phyloP scores from a whole-genome alignment of 345 rosid species.

The Sisymbrium altissimum region DNA sequence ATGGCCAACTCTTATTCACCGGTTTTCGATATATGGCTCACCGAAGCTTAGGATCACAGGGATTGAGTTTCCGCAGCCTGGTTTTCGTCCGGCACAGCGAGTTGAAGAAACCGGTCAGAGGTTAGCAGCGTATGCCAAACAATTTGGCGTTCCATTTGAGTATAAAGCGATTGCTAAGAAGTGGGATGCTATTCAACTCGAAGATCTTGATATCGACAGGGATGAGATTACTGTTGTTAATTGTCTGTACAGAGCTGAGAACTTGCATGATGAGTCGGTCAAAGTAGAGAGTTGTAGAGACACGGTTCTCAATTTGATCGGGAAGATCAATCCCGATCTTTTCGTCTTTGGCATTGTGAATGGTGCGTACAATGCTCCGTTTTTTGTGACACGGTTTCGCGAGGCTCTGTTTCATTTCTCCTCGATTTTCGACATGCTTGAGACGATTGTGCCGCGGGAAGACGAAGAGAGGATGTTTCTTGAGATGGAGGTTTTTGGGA shows the following conservation, averaged over 20 bases:
- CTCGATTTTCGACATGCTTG: conserved; percentile 82
- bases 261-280: conserved; percentile 74
- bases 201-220: conserved; percentile 62
- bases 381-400: conserved; percentile 80
- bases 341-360: conserved; percentile 61
- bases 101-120: conserved; percentile 89
- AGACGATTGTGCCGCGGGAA: conserved; percentile 72
- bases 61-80: conserved; percentile 91
- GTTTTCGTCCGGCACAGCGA: conserved; percentile 85
- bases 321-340: conserved; percentile 65
- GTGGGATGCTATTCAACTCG: conserved; percentile 73
- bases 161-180: conserved; percentile 81
- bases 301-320: conserved; percentile 53
- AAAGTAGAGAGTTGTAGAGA: conserved; percentile 59
- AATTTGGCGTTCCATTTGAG: conserved; percentile 73
- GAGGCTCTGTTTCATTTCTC: conserved; percentile 96
- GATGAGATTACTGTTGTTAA: conserved; percentile 74
- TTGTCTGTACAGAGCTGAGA: conserved; percentile 63
- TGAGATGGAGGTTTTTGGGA: conserved; percentile 73
- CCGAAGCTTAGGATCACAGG: conserved; percentile 89
- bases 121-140: conserved; percentile 75
- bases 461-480: conserved; percentile 64
- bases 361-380: conserved; percentile 82
- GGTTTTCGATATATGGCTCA: conserved; percentile 58
- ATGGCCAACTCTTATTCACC: conserved; percentile 84